These are phyloP conservation scores for Ogataea zsoltii DNA, from an alignment of 805 yeast species.

Conservation along the genomic window DNA sequence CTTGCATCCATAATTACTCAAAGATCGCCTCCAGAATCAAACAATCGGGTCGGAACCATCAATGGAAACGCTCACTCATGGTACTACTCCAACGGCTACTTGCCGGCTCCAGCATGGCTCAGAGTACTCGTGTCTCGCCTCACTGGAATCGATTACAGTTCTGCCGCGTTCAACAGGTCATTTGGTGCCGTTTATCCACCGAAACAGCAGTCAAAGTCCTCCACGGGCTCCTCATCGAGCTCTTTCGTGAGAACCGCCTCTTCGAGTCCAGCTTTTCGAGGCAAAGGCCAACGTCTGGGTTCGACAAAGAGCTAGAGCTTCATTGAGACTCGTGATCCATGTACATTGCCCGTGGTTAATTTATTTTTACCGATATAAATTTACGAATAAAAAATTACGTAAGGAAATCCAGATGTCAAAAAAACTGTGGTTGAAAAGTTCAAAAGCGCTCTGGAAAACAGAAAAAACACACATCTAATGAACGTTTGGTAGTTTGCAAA, in stretches of 20 bases:
- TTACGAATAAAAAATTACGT: too few species aligned
- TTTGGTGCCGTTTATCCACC: constrained; percentile 24
- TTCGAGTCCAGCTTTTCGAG: constrained; percentile 34
- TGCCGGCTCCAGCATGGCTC: constrained; percentile 56
- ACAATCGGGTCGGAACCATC: constrained; percentile 33
- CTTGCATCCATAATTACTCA: constrained; percentile 32
- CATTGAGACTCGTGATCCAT: too few species aligned
- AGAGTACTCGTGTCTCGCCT: constrained; percentile 30
- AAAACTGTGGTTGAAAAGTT: too few species aligned
- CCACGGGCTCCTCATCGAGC: constrained; percentile 16
- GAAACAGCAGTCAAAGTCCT: constrained; percentile 9
- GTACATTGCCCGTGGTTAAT: not conserved
- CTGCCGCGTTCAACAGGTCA: constrained; percentile 29
- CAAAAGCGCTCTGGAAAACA: too few species aligned
- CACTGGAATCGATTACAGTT: constrained; percentile 34
- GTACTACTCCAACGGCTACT: constrained; percentile 52
- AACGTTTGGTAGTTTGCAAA: too few species aligned
- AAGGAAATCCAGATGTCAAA: too few species aligned
- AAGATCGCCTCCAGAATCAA: constrained; percentile 19
- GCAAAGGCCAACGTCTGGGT: constrained; percentile 38
- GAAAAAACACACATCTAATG: not conserved
- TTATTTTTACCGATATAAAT: too few species aligned
- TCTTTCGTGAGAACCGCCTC: constrained; percentile 27
- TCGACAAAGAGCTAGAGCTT: constrained; percentile 2
- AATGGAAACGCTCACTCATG: constrained; percentile 31